Percentiles rank a stretch among this genome's conserved stretches.
Evolutionary conservation across 2,329 filamentous ascomycete genomes (phyloP).

Genomic region (Aspergillus vadensis): DNA sequence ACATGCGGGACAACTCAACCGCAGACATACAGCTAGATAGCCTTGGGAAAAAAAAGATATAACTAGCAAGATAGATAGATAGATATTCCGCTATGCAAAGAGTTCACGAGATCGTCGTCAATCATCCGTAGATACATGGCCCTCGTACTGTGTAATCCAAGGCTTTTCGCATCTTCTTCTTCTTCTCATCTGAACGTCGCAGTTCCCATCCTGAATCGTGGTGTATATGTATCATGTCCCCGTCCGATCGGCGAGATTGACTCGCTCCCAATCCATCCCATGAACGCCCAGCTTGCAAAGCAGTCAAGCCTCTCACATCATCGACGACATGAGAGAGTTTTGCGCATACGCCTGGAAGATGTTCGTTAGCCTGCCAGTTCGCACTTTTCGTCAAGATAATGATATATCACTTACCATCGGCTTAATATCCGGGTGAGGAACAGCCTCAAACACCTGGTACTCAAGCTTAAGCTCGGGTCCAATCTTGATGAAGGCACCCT

Average conservation of each 20-base stretch:
- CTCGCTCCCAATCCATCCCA: constrained; percentile 24
- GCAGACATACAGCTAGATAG: too few species aligned
- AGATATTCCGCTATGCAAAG: constrained; percentile 29
- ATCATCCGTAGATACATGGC: constrained; percentile 20
- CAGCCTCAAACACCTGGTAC: constrained; percentile 92
- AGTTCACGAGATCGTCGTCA: constrained; percentile 18
- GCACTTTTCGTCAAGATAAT: not conserved
- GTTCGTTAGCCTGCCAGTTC: constrained; percentile 7
- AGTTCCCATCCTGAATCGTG: not conserved
- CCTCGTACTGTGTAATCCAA: constrained; percentile 17
- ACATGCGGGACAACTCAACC: not conserved
- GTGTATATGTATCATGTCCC: not conserved
- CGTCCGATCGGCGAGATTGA: constrained; percentile 14
- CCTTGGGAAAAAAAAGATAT: not conserved
- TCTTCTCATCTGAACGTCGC: constrained; percentile 1
- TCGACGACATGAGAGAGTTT: constrained; percentile 77
- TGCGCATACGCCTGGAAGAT: constrained; percentile 72
- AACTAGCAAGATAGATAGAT: not conserved
- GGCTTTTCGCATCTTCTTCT: constrained; percentile 4
- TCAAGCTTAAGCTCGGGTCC: constrained; percentile 86
- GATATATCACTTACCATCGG: constrained; percentile 66
- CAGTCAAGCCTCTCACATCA: constrained; percentile 60
- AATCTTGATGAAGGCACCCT: constrained; percentile 97
- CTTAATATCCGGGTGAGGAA: constrained; percentile 91
- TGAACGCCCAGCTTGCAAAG: constrained; percentile 32